These are phyloP conservation scores for Aureobasidium mangrovei DNA, from an alignment of 2,329 filamentous ascomycete species.

Conservation along the genomic window DNA sequence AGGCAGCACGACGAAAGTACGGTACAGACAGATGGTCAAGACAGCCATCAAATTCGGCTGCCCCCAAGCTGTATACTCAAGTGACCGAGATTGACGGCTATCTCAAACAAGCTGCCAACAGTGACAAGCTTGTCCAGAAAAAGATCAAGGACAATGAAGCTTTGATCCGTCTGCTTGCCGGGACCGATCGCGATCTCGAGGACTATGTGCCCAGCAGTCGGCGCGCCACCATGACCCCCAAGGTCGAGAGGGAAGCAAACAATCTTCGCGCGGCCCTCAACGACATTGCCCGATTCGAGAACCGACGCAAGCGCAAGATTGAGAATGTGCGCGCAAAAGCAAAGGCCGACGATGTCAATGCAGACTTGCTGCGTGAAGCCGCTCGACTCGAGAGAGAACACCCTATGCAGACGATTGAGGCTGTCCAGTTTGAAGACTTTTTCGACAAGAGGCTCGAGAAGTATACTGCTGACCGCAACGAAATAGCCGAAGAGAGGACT, in stretches of 20 bases:
- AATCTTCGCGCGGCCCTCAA: slow-evolving; percentile 72
- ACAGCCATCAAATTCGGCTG: slow-evolving; percentile 59
- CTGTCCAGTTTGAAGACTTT: slow-evolving; percentile 84
- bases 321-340: slow-evolving; percentile 71
- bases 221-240: slow-evolving; percentile 67
- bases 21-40: slow-evolving; percentile 82
- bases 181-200: slow-evolving; percentile 71
- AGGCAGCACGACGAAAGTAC: slow-evolving; percentile 63
- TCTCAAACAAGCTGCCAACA: slow-evolving; percentile 61
- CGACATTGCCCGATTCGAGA: slow-evolving; percentile 76
- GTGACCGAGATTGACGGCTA: slow-evolving; percentile 78
- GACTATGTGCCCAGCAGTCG: slow-evolving; percentile 83
- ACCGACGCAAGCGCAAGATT: slow-evolving; percentile 66
- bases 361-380: slow-evolving; percentile 73
- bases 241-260: slow-evolving; percentile 69
- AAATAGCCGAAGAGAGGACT: slow-evolving; percentile 60
- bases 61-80: slow-evolving; percentile 63
- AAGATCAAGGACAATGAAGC: slow-evolving; percentile 72
- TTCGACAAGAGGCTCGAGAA: slow-evolving; percentile 74
- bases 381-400: slow-evolving; percentile 78
- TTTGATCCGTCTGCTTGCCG: slow-evolving; percentile 65
- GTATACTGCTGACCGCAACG: slow-evolving; percentile 70
- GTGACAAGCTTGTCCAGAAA: slow-evolving; percentile 61
- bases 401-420: slow-evolving; percentile 73
- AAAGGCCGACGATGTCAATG: slow-evolving; percentile 76